Evolutionary conservation across 2,329 filamentous ascomycete genomes (phyloP).

Genomic region (Fusarium lyarnte): DNA sequence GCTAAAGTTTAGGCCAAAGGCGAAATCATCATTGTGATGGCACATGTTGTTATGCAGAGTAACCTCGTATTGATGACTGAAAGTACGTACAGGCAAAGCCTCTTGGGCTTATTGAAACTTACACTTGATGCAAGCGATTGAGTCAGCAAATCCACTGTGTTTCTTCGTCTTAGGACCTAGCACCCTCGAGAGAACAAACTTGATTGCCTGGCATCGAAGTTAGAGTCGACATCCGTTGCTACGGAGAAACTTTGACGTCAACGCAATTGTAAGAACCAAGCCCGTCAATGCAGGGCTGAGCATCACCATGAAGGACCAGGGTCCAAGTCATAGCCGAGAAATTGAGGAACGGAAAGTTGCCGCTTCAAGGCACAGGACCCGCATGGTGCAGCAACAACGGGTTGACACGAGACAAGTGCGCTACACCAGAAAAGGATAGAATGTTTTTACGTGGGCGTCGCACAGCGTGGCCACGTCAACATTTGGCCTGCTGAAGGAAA

Average conservation of each 20-base stretch:
- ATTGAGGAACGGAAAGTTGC: slow-evolving; percentile 25
- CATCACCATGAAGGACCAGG: slow-evolving; percentile 7
- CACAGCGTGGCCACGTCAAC: slow-evolving; percentile 34
- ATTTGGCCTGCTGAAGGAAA: background rate
- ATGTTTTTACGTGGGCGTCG: slow-evolving; percentile 17
- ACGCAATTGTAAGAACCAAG: background rate
- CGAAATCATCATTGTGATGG: background rate
- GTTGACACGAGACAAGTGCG: slow-evolving; percentile 5
- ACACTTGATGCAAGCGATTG: background rate
- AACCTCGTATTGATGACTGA: slow-evolving; percentile 14
- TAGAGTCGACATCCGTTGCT: slow-evolving; percentile 12
- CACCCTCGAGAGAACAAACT: background rate
- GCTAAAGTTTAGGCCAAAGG: background rate
- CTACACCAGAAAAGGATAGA: slow-evolving; percentile 17
- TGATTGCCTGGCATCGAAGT: background rate
- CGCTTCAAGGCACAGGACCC: slow-evolving; percentile 17
- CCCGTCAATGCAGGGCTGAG: slow-evolving; percentile 29
- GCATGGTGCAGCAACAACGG: slow-evolving; percentile 5
- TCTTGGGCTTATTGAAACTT: background rate
- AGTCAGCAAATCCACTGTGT: background rate
- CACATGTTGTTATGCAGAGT: slow-evolving; percentile 1
- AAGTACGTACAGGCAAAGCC: background rate
- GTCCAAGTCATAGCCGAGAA: background rate
- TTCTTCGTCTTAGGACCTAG: background rate
- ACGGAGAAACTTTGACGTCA: slow-evolving; percentile 29